phyloP scores from a whole-genome alignment of 2,329 filamentous ascomycete genomes.

The Helotiales sp. region DNA sequence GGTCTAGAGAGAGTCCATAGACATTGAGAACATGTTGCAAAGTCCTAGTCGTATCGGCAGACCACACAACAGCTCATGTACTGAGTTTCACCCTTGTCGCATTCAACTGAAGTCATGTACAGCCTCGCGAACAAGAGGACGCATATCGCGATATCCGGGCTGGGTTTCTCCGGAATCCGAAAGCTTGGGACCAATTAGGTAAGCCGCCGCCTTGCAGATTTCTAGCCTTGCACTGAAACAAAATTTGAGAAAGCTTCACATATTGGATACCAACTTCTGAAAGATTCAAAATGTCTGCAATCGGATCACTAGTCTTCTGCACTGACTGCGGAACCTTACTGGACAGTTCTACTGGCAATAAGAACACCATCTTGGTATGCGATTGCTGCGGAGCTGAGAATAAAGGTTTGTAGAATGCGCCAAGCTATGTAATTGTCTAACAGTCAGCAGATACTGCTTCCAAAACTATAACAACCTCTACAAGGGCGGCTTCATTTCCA shows the following conservation, averaged over 20 bases:
- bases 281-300: constrained; percentile 69
- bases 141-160: not conserved
- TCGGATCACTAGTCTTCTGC: constrained; percentile 91
- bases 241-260: not conserved
- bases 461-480: constrained; percentile 75
- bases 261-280: not conserved
- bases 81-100: not conserved
- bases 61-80: not conserved
- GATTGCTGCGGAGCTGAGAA: constrained; percentile 85
- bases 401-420: constrained; percentile 58
- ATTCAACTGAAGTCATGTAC: not conserved
- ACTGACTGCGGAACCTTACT: constrained; percentile 89
- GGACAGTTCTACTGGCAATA: constrained; percentile 74
- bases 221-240: no score
- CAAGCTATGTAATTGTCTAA: not conserved
- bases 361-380: constrained; percentile 76
- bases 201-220: not conserved
- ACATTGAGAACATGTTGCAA: not conserved
- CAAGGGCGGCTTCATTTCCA: constrained; percentile 89
- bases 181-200: constrained; percentile 3
- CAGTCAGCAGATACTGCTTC: constrained; percentile 60
- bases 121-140: not conserved
- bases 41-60: not conserved
- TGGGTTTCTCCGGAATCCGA: not conserved
- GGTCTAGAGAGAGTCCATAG: not conserved